phyloP scores from a whole-genome alignment of 805 yeast species.

The Saccharomycopsis javanensis region DNA sequence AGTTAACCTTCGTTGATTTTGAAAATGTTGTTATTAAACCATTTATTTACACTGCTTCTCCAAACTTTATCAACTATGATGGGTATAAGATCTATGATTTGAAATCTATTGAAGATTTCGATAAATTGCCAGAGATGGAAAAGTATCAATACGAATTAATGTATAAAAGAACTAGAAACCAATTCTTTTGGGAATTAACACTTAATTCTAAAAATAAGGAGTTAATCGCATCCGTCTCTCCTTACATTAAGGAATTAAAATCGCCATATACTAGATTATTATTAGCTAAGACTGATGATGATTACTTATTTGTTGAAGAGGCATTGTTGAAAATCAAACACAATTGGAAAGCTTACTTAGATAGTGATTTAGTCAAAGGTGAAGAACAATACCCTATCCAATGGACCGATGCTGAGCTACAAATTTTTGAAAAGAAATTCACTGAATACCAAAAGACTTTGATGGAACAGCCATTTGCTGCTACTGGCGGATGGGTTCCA shows the following conservation, averaged over 20 bases:
- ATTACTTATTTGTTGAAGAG: constrained; percentile 53
- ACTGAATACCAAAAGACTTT: constrained; percentile 60
- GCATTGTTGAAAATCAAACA: constrained; percentile 54
- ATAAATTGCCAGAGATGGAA: constrained; percentile 57
- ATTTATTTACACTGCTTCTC: constrained; percentile 65
- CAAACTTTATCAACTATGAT: constrained; percentile 74
- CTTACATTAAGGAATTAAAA: constrained; percentile 62
- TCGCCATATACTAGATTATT: constrained; percentile 53
- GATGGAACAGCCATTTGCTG: constrained; percentile 70
- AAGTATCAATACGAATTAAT: constrained; percentile 77
- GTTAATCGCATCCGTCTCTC: constrained; percentile 75
- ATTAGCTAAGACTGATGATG: constrained; percentile 48
- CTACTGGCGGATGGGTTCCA: constrained; percentile 93
- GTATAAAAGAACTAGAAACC: constrained; percentile 84
- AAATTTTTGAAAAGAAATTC: constrained; percentile 46
- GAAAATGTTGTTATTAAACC: constrained; percentile 80
- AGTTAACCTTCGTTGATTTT: constrained; percentile 61
- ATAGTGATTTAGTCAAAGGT: constrained; percentile 40
- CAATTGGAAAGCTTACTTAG: constrained; percentile 59
- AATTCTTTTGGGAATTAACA: constrained; percentile 75
- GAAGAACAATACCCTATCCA: constrained; percentile 46
- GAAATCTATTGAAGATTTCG: constrained; percentile 62
- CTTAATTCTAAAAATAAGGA: constrained; percentile 55
- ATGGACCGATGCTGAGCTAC: constrained; percentile 49
- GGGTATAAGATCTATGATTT: constrained; percentile 81